A percentile compares a stretch with the other conserved stretches of the same genome.
These are phyloP conservation scores for Arthrobotrys sphaeroides DNA, from an alignment of 2,329 filamentous ascomycete genomes.

Conservation along the genomic window DNA sequence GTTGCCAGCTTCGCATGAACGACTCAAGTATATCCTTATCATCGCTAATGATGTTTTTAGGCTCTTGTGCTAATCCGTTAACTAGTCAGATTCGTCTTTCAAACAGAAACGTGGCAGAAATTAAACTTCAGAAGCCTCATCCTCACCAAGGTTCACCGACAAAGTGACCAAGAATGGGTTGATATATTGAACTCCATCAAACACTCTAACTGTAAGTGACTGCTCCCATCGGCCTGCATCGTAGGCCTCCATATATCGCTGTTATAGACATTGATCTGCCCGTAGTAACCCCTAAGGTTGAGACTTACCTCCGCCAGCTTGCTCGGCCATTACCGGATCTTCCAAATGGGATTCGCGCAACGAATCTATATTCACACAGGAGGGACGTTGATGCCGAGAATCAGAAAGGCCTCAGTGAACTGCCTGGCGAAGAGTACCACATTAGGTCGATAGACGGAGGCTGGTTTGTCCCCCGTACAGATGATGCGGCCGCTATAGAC, in stretches of 20 bases:
- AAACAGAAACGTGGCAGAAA: constrained; percentile 67
- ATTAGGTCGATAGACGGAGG: constrained; percentile 40
- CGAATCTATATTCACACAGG: constrained; percentile 56
- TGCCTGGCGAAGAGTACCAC: constrained; percentile 32
- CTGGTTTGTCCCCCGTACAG: constrained; percentile 29
- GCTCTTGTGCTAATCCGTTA: not conserved
- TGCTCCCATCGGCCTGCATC: not conserved
- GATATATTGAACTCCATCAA: constrained; percentile 68
- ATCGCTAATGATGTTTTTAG: constrained; percentile 55
- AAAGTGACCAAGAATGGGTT: constrained; percentile 68
- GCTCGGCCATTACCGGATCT: constrained; percentile 48
- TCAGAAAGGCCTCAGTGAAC: constrained; percentile 8
- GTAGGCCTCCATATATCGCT: not conserved
- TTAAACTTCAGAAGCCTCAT: constrained; percentile 68
- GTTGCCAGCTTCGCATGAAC: constrained; percentile 39
- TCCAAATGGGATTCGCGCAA: constrained; percentile 55
- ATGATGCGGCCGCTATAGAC: constrained; percentile 5
- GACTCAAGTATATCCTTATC: constrained; percentile 24
- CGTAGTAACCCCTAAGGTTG: constrained; percentile 31
- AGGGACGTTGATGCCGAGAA: constrained; percentile 61
- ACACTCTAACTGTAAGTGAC: constrained; percentile 20
- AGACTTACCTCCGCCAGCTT: constrained; percentile 40
- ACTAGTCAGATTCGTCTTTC: constrained; percentile 71
- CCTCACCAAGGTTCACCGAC: constrained; percentile 68
- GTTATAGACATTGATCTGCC: not conserved